Conservation (phyloP, 306 rosid species). For the Luffa aegyptiaca region DNA sequence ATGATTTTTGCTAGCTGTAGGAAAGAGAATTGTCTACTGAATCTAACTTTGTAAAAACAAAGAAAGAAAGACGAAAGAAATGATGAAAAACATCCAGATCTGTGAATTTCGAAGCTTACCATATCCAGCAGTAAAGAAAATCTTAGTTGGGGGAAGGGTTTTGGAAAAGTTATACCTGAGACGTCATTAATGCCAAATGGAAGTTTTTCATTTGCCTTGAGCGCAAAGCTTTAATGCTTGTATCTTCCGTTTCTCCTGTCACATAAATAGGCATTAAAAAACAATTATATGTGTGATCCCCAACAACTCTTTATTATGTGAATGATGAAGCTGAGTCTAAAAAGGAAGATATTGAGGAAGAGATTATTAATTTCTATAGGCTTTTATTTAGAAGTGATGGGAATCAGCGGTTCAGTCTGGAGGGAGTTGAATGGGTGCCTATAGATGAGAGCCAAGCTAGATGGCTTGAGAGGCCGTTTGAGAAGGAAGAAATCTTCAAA, state of each 20-base stretch:
- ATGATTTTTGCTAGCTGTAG: background rate
- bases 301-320: background rate
- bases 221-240: conserved; percentile 47
- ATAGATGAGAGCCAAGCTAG: too few relatives aligned
- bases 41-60: background rate
- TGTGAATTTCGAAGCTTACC: background rate
- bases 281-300: background rate
- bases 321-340: background rate
- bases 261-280: conserved; percentile 2
- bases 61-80: background rate
- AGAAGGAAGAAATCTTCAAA: too few relatives aligned
- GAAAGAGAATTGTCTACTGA: background rate
- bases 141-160: background rate
- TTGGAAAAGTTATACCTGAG: conserved; percentile 41
- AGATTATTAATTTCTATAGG: too few relatives aligned
- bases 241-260: conserved; percentile 74
- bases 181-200: conserved; percentile 77
- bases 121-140: background rate
- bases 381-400: too few relatives aligned
- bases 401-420: too few relatives aligned
- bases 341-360: too few relatives aligned
- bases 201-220: conserved; percentile 90
- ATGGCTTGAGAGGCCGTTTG: too few relatives aligned
- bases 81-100: background rate
- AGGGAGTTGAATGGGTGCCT: too few relatives aligned